Evolutionary conservation across 2,329 filamentous ascomycete species (phyloP).

Genomic region (Claviceps sp.): DNA sequence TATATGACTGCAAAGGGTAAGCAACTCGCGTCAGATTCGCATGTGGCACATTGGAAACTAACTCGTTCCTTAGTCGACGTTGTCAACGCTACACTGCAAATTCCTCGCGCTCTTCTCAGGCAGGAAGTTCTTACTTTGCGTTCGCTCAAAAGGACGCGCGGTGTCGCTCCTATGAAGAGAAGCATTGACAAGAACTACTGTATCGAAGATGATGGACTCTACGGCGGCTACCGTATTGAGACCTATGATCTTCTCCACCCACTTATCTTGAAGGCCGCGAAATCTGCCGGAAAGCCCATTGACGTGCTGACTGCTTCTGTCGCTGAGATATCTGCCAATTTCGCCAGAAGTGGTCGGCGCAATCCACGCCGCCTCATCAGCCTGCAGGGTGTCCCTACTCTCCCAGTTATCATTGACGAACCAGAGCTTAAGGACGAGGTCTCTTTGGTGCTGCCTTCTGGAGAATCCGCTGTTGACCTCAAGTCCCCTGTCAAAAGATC

Average conservation of each 20-base stretch:
- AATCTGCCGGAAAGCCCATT: constrained; percentile 11
- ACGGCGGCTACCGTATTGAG: constrained; percentile 14
- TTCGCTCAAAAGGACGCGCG: constrained; percentile 4
- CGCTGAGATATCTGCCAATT: constrained; percentile 10
- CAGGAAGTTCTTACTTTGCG: constrained; percentile 1
- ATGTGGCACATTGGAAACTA: neutral
- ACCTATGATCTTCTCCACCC: constrained; percentile 14
- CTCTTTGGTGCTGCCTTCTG: constrained; percentile 11
- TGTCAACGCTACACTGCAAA: constrained; percentile 9
- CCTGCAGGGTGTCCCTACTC: constrained; percentile 12
- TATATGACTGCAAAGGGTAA: constrained; percentile 18
- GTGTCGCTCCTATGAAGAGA: constrained; percentile 18
- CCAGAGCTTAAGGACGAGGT: constrained; percentile 16
- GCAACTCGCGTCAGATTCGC: constrained; percentile 1
- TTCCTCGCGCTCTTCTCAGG: neutral
- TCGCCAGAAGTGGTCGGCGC: constrained; percentile 6
- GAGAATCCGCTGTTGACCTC: constrained; percentile 6
- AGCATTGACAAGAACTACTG: constrained; percentile 8
- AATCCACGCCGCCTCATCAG: constrained; percentile 1
- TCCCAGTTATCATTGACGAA: constrained; percentile 17
- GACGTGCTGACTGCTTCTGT: constrained; percentile 15
- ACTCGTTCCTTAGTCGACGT: constrained; percentile 12
- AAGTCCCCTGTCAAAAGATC: constrained; percentile 20
- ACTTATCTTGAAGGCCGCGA: constrained; percentile 13
- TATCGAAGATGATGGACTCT: constrained; percentile 6